Conservation (phyloP, 495 filamentous ascomycete genomes). For the Darksidea phi region DNA sequence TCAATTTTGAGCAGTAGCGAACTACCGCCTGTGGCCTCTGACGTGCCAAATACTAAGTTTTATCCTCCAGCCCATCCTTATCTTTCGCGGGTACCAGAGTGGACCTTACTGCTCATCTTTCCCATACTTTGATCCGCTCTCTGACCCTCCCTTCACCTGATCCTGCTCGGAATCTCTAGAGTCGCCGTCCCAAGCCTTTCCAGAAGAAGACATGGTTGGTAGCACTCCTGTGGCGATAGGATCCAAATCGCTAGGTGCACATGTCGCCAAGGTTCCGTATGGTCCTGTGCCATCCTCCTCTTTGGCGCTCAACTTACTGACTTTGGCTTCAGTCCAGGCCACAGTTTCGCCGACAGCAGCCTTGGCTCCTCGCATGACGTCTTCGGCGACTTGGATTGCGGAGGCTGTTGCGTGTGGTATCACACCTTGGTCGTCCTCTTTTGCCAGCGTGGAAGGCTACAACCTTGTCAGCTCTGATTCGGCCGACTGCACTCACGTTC, state of each 20-base stretch:
- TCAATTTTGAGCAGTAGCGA: too few species aligned
- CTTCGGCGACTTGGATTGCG: not conserved
- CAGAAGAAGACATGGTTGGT: constrained; percentile 1
- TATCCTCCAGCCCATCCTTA: too few species aligned
- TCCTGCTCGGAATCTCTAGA: too few species aligned
- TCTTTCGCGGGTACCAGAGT: too few species aligned
- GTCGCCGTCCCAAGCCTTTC: not conserved
- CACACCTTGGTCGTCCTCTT: not conserved
- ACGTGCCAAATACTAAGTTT: too few species aligned
- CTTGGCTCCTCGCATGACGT: not conserved
- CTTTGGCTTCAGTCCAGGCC: not conserved
- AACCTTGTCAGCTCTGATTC: not conserved
- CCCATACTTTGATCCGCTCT: too few species aligned
- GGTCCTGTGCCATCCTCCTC: constrained; percentile 1
- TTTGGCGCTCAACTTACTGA: not conserved
- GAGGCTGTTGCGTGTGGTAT: constrained; percentile 1
- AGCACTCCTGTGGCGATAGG: not conserved
- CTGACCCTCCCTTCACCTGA: too few species aligned
- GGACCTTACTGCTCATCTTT: too few species aligned
- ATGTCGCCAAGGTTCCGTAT: not conserved
- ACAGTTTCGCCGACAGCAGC: not conserved
- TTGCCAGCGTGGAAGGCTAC: not conserved
- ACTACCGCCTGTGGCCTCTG: too few species aligned
- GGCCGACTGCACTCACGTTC: not conserved
- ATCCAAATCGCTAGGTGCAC: constrained; percentile 6